Evolutionary conservation across 345 rosid species (phyloP).

Genomic region (Eucalyptus virginea): DNA sequence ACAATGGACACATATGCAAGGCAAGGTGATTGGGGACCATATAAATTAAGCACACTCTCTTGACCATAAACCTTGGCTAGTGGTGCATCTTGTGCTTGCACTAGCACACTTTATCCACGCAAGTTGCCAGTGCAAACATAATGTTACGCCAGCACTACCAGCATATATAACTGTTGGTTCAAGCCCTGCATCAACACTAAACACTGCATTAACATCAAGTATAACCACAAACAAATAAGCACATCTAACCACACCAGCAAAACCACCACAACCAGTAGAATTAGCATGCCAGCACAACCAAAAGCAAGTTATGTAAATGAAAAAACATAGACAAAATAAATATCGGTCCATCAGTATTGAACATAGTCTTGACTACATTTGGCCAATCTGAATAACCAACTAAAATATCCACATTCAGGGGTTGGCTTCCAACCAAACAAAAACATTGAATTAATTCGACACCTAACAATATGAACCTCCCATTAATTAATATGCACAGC

Average conservation of each 20-base stretch:
- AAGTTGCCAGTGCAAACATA: too few species aligned
- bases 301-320: too few species aligned
- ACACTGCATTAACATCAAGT: neutral
- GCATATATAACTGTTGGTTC: neutral
- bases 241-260: neutral
- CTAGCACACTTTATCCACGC: too few species aligned
- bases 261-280: neutral
- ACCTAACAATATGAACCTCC: neutral
- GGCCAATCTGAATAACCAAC: neutral
- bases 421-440: neutral
- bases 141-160: rapidly evolving
- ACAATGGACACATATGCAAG: too few species aligned
- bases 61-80: too few species aligned
- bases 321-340: too few species aligned
- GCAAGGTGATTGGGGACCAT: too few species aligned
- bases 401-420: too few species aligned
- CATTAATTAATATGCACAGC: neutral
- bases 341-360: neutral
- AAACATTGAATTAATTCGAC: too few species aligned
- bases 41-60: too few species aligned
- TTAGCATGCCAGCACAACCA: neutral
- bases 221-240: neutral
- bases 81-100: neutral
- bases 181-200: neutral
- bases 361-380: neutral